Base-by-base conservation (phyloP, 768 basidiomycete species). In the Russula olivacea region DNA sequence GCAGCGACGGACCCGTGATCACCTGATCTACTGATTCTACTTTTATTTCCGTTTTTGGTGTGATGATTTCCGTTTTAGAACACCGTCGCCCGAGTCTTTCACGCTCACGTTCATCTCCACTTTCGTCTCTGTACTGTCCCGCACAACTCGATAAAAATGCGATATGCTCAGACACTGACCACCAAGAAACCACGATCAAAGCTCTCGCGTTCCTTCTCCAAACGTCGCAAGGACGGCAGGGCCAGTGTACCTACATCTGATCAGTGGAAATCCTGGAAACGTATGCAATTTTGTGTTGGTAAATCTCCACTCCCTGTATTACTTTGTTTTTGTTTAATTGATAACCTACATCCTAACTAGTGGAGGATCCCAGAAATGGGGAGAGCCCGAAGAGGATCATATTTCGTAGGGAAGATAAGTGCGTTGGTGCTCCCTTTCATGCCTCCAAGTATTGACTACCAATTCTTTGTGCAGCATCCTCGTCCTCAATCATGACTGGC, bases 401-500 rank as follows among this genome's bases (percentile, higher is more conserved):
- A 5, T 63, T 63, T 41, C 11, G 3, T 2, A 0, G n/a, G 21
- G 58, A 12, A 48, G 62, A 63, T 4, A 30, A 63, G 62, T 63
- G 23, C 47, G 47, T 48, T 34, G 7, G 1, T 19, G n/a, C 23
- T 30, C 23, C 15, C 4, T 38, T 25, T 25, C 21, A 23, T 30
- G 7, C n/a, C 25, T 10, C 43, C 23, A 21, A 41, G 2, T 7
- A 17, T 43, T n/a, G 19, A 49, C 36, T 10, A 34, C n/a, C 25
- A 3, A 19, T 41, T 15, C 17, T 12, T 52, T 32, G 17, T 41
- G 8, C 34, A 64, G 63, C 25, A 51, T 64, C 32, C 48, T 45
- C 15, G 25, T 64, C 3, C 28, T 64, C 1, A 64, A 64, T 32
- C 48, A 64, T 9, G 25, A 47, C 7, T 64, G 63, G 63, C 17